These are phyloP conservation scores for Acanthamoeba pearcei DNA, from an alignment of 208 protist species.

Conservation along the genomic window DNA sequence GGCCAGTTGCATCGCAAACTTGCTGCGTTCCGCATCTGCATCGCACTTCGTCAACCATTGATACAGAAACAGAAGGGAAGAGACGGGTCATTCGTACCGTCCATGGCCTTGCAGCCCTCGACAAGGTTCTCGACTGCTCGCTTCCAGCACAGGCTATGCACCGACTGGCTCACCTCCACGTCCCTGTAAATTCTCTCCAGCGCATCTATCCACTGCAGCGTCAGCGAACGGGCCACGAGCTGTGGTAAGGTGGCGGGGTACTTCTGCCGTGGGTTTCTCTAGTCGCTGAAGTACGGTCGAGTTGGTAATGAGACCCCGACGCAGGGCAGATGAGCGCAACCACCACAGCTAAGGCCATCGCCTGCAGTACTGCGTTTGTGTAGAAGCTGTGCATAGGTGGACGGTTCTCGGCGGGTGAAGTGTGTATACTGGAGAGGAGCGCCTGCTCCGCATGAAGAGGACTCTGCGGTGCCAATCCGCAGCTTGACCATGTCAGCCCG, in stretches of 20 bases:
- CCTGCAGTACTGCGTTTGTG: too few species aligned
- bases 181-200: conserved; percentile 39
- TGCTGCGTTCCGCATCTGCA: neutral
- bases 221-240: neutral
- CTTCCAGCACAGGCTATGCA: conserved; percentile 44
- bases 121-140: conserved; percentile 1
- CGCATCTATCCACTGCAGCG: neutral
- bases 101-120: conserved; percentile 43
- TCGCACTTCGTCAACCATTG: neutral
- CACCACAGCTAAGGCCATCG: neutral
- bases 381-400: too few species aligned
- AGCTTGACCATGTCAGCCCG: neutral
- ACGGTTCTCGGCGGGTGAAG: too few species aligned
- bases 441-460: too few species aligned
- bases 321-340: neutral
- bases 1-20: conserved; percentile 50
- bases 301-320: neutral
- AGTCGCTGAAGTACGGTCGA: neutral
- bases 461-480: too few species aligned
- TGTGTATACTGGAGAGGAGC: too few species aligned
- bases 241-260: neutral
- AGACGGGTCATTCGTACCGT: neutral
- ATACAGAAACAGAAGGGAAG: too few species aligned
- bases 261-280: neutral
- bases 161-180: neutral